Base-by-base conservation (phyloP, 2,329 filamentous ascomycete genomes). In the Anisogramma anomala region DNA sequence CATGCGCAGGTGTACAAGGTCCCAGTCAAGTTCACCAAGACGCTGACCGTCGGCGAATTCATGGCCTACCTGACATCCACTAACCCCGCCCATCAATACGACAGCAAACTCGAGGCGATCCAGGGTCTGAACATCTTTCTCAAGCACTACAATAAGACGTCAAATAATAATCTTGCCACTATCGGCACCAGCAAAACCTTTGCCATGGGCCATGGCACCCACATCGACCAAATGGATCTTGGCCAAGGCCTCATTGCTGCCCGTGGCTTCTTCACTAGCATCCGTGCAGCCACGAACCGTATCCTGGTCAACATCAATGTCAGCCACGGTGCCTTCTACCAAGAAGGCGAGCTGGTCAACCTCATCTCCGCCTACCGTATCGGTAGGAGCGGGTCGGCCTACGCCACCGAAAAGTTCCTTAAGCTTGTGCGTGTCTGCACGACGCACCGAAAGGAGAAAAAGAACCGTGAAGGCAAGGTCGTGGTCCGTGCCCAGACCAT, bases 51-150 rank as follows among this genome's bases (percentile, higher is more conserved):
- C 3, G 41, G 47, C 2, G 46, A 49, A 2, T 46, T 62, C 9
- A 41, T 52, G 2, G 42, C 52, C 0, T 56, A 56, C 28, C 46
- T 61, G 13, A 49, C 50, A 1, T 57, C 56, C 2, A 55, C 52
- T 1, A 47, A 50, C 37, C 17, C 47, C 11, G 42, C 48, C 1
- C 41, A 37, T 8, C 30, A 22, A n/a, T 56, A 48, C 36, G 47
- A 47, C 10, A 50, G 53, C 22, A 55, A 56, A 46, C 41, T 51
- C 14, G 49, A 52, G 6, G 51, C 87, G 17, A 67, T 88, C 2
- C 87, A 84, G 58, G 84, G 80, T 2, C 59, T 87, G 47, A 75
- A 88, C 54, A 82, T 81, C 56, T 84, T 72, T 46, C 64, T 84
- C 2, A 62, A 61, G 28, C 56, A 64, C 41, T 52, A 56, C 26